Conservation (phyloP, 352 stramenopile species). For the Pythium guiyangense region DNA sequence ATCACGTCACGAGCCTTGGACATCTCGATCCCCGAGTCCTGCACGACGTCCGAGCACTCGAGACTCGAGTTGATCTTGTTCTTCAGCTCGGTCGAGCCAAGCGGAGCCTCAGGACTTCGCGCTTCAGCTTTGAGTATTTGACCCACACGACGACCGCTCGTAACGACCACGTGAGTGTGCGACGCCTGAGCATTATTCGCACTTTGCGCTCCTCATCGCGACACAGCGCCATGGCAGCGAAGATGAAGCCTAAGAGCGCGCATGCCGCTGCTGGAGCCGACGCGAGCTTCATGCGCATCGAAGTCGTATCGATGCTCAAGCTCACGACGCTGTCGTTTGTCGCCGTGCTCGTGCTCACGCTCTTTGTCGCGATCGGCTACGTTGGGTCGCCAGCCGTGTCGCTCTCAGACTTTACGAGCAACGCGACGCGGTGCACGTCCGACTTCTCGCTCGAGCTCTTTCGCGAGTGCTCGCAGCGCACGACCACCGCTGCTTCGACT, state of each 20-base stretch:
- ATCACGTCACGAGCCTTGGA: too few species aligned
- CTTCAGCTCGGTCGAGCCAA: too few species aligned
- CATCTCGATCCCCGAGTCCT: too few species aligned
- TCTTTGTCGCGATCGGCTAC: conserved; percentile 50
- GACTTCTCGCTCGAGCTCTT: conserved; percentile 41
- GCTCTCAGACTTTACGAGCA: conserved; percentile 47
- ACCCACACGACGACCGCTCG: too few species aligned
- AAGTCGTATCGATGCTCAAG: conserved; percentile 60
- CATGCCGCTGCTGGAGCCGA: conserved; percentile 13
- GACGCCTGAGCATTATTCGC: too few species aligned
- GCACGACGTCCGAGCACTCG: too few species aligned
- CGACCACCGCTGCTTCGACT: not conserved
- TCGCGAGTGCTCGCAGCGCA: conserved; percentile 22
- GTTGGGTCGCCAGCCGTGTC: conserved; percentile 29
- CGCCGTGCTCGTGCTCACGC: conserved; percentile 24
- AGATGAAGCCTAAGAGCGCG: not conserved
- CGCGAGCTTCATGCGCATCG: conserved; percentile 60
- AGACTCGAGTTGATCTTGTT: too few species aligned
- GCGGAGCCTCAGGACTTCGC: too few species aligned
- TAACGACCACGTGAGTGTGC: too few species aligned
- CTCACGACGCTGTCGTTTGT: conserved; percentile 22
- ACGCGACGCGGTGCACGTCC: conserved; percentile 39
- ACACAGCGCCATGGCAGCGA: not conserved
- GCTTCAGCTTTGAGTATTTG: too few species aligned
- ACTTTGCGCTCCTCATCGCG: too few species aligned